Evolutionary conservation across 257 asterid species (phyloP).

Genomic region (Nicotiana paniculata): DNA sequence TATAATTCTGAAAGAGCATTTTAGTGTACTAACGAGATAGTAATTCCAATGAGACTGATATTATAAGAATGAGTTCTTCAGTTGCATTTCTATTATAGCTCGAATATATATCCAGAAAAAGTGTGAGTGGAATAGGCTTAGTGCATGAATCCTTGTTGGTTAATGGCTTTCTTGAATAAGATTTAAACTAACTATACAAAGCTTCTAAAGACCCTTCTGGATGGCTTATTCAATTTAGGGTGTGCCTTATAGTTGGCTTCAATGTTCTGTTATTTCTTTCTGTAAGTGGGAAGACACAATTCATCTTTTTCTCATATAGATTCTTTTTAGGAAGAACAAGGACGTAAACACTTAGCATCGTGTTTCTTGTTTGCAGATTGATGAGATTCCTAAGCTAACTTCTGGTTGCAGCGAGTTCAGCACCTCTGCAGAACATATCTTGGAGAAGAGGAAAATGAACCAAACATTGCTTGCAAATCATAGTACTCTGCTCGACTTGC

Average conservation of each 20-base stretch:
- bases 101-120: background rate
- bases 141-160: background rate
- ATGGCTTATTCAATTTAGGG: background rate
- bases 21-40: background rate
- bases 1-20: no score
- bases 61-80: no score
- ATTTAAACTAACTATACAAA: background rate
- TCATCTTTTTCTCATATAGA: background rate
- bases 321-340: background rate
- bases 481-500: slow-evolving; percentile 94
- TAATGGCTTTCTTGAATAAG: background rate
- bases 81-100: background rate
- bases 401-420: slow-evolving; percentile 88
- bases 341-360: slow-evolving; percentile 2
- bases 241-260: background rate
- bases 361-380: slow-evolving; percentile 53
- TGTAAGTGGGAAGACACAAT: background rate
- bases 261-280: background rate
- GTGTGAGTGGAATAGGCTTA: background rate
- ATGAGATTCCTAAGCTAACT: slow-evolving; percentile 84
- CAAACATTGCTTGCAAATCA: slow-evolving; percentile 80
- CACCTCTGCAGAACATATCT: slow-evolving; percentile 75
- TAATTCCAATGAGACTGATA: background rate
- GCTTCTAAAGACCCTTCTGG: background rate
- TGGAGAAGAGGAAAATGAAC: slow-evolving; percentile 96